Conservation (phyloP, 2,329 filamentous ascomycete genomes). For the Trichoderma aggressivum region DNA sequence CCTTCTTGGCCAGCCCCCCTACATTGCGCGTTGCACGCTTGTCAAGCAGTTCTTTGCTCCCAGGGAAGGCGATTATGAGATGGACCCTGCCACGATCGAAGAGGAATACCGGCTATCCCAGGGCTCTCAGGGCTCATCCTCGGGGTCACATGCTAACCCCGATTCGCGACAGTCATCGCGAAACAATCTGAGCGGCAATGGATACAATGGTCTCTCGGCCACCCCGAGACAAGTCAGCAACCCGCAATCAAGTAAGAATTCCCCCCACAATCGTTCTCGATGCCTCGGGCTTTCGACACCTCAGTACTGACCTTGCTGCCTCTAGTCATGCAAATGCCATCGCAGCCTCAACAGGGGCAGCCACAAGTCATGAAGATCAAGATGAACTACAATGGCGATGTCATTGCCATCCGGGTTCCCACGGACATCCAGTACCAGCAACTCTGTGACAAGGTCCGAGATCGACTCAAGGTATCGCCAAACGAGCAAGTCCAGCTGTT, state of each 20-base stretch:
- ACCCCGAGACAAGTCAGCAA: slow-evolving; percentile 44
- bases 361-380: slow-evolving; percentile 73
- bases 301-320: neutral
- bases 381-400: slow-evolving; percentile 86
- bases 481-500: slow-evolving; percentile 72
- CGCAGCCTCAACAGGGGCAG: slow-evolving; percentile 30
- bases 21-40: slow-evolving; percentile 79
- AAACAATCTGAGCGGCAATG: slow-evolving; percentile 57
- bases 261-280: neutral
- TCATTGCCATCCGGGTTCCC: slow-evolving; percentile 87
- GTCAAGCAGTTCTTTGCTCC: slow-evolving; percentile 91
- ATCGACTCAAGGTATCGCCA: slow-evolving; percentile 71
- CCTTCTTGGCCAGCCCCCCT: slow-evolving; percentile 73
- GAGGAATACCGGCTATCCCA: slow-evolving; percentile 76
- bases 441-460: slow-evolving; percentile 78
- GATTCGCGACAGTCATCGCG: slow-evolving; percentile 64
- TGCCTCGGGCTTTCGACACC: neutral
- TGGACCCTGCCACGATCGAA: slow-evolving; percentile 69
- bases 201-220: slow-evolving; percentile 52
- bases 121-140: slow-evolving; percentile 64
- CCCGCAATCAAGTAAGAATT: slow-evolving; percentile 36
- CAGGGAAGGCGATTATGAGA: slow-evolving; percentile 87
- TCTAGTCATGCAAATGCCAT: slow-evolving; percentile 29
- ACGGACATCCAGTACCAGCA: slow-evolving; percentile 73
- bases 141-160: slow-evolving; percentile 57